Evolutionary conservation across 1,139 yeast genomes (phyloP).

Genomic region (Saccharomycopsis phalli): DNA sequence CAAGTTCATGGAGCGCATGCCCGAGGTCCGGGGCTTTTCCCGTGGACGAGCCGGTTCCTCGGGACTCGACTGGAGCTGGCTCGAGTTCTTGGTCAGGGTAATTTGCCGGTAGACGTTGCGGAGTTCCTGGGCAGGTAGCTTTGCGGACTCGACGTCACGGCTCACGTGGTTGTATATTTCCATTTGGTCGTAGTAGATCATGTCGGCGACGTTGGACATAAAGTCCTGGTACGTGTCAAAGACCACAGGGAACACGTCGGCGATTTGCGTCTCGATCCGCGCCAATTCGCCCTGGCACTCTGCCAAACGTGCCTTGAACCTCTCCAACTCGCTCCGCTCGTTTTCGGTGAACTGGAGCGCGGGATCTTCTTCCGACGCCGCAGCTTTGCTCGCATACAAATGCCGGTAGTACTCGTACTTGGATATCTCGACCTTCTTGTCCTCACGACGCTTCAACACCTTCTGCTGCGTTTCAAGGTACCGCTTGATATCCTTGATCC

Average conservation of each 20-base stretch:
- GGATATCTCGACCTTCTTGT: conserved; percentile 36
- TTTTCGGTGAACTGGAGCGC: conserved; percentile 16
- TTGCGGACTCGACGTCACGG: neutral
- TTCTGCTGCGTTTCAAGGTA: conserved; percentile 34
- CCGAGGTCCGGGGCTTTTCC: conserved; percentile 8
- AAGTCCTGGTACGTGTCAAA: conserved; percentile 14
- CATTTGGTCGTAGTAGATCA: conserved; percentile 15
- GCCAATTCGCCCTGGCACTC: conserved; percentile 11
- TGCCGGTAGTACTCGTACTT: conserved; percentile 14
- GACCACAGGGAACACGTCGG: conserved; percentile 15
- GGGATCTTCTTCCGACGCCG: conserved; percentile 9
- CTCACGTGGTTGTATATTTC: conserved; percentile 11
- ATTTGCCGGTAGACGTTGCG: conserved; percentile 5
- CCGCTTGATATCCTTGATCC: conserved; percentile 33
- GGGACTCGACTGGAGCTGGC: neutral
- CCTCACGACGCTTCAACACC: conserved; percentile 37
- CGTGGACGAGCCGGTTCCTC: neutral
- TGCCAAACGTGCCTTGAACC: conserved; percentile 2
- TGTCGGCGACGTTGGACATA: conserved; percentile 12
- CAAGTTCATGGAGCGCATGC: conserved; percentile 16
- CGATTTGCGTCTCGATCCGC: conserved; percentile 15
- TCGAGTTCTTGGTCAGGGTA: neutral
- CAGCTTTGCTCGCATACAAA: conserved; percentile 12
- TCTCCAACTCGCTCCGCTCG: conserved; percentile 15
- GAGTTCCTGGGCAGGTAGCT: conserved; percentile 6